Base-by-base conservation (phyloP, 176 grass and related monocot species). In the Oryza meyeriana region DNA sequence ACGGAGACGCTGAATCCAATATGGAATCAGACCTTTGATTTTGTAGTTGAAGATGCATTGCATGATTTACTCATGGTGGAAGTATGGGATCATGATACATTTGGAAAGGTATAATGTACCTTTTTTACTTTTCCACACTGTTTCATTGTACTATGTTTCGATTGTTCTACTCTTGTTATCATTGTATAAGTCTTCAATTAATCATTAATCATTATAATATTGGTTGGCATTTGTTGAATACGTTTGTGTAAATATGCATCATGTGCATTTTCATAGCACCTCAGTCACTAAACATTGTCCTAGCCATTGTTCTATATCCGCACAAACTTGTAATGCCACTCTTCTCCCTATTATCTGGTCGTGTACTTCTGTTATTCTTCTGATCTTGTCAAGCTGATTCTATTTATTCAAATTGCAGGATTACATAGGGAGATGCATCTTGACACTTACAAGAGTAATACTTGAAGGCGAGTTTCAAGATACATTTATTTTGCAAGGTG, bases 1-100 rank as follows among this genome's bases (percentile, higher is more conserved):
- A 93, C 94, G 61, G 88, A 95, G 64, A 95, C 87, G 0, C 74
- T 98, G 77, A 92, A 95, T 85, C 96, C 96, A 66, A 95, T 88
- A 75, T 98, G 96, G 96, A 93, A 98, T 50, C 96, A 98, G 62
- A 93, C 90, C 71, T 98, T 98, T 85, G 92, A 98, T 82, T 85
- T 98, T 76, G 85, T 98, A 6, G 90, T 98, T 27, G 96, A 98
- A 95, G 96, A 98, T 86, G 96, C 90, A 1, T 87, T 98, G 48
- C 96, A 98, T 88, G 96, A 98, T 93, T 91, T 98, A 85, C 95
- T 98, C 68, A 93, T 98, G 69, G 94, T 98, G 48, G 95, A 98
- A 90, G 85, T 98, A 67, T 98, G 88, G 85, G 95, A 98, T 75
- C 95, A 98, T 44, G 95, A 98, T 89, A 98, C 95, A 34, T 98